Evolutionary conservation across 805 yeast species (phyloP), one percentile per base, ranked within the genome.

Genomic region (Kuraishia ogatae): DNA sequence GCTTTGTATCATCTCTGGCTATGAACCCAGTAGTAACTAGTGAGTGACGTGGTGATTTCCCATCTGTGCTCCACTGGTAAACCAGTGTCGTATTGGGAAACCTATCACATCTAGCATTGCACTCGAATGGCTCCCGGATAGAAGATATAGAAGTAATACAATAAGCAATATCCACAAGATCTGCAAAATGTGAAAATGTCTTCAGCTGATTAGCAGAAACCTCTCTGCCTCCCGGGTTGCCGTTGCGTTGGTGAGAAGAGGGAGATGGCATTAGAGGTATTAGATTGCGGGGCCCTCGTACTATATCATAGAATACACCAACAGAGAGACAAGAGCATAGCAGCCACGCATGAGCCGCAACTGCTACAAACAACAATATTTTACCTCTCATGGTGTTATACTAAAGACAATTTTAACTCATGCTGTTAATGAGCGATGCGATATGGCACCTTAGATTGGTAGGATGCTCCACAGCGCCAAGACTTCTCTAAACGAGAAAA

Each of bases 91-190:
- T 59, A 54, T 75, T 69, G 1, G 75, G 75, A 55, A 73, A 71
- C 13, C 56, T 55, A 21, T 67, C 68, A 56, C 79, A 75, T 7
- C 62, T 60, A 26, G 71, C 62, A 23, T 68, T 71, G 58, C 80
- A 76, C 24, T 64, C 56, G 60, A 76, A 75, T 0, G 79, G 79
- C 47, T 60, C 59, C 2, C 62, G 60, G n/a, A 75, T 67, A 2
- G 61, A 61, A 19, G 63, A 61, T 6, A 65, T 56, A 1, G 63
- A 56, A 2, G 72, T 68, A 8, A 76, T 66, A 57, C 80, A 76
- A 57, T 75, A 75, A 4, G 79, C 63, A 13, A 75, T 74, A 56
- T 76, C 79, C 24, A 73, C 67, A 35, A 76, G 63, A 57, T 73
- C 76, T 3, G 79, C 53, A 23, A n/a, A 35, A 15, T 35, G 43